Base-by-base conservation (phyloP, 2,329 filamentous ascomycete species). In the Samsoniella hepiali region DNA sequence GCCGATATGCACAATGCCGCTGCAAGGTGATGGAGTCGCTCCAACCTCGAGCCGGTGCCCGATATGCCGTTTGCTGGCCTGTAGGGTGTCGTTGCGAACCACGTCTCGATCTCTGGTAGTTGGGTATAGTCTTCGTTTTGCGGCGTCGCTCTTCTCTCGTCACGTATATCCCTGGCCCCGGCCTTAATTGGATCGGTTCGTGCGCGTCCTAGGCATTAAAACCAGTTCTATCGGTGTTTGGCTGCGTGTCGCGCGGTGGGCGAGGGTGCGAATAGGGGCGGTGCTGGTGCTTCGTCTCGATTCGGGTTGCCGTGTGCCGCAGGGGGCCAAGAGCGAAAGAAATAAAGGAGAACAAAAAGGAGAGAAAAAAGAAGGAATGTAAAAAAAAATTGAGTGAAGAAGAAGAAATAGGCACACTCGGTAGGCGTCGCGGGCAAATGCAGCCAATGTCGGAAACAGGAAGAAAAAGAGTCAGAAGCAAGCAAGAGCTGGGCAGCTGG, bases 211-310 rank as follows among this genome's bases (percentile, higher is more conserved):
- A 38, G 47, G 5, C 58, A 60, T 60, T 60, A 60, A 60, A 11
- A 53, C 34, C 47, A 27, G 58, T 60, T 53, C 31, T 60, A 60
- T 60, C 36, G 58, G 27, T 36, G 58, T 60, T 60, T 40, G 47
- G 27, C 13, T 50, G 8, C 31, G 32, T 9, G 29, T 22, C 22
- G 22, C 22, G 22, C 22, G 22, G 22, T 17, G 31, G 44, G 56
- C 56, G 27, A 3, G 38, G n/a, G 38, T 22, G 22, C 31, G 44
- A 51, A 60, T 53, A 60, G 58, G 58, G 58, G 47, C 53, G 36
- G 29, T 31, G n/a, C 17, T 44, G 27, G 40, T 42, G 42, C 38
- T 40, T 32, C 7, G 15, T 47, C 32, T 51, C 27, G 47, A n/a
- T 47, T 42, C 36, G 38, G 17, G 38, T 44, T 6, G 36, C n/a